phyloP scores from a whole-genome alignment of 2,329 filamentous ascomycete species.

The Penicillium vulpinum region DNA sequence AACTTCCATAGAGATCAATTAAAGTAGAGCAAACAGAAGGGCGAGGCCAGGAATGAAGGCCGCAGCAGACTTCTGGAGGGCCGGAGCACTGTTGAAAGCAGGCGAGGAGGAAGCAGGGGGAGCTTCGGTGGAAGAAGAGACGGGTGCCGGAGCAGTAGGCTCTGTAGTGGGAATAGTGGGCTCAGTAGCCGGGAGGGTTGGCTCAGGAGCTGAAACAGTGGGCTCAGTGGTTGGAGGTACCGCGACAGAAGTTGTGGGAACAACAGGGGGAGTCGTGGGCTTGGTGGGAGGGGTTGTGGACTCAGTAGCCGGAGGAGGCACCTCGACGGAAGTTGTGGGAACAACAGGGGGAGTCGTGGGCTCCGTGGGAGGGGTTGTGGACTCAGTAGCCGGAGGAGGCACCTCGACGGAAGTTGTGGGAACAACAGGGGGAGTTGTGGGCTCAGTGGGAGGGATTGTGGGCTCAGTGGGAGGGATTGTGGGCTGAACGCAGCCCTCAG shows the following conservation, averaged over 20 bases:
- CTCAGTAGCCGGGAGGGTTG: not conserved
- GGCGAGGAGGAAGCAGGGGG: conserved; percentile 11
- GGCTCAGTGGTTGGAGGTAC: not conserved
- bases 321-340: not conserved
- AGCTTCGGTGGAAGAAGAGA: conserved; percentile 1
- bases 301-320: not conserved
- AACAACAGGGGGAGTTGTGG: not conserved
- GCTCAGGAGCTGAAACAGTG: not conserved
- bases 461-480: conserved; percentile 2
- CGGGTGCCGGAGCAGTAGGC: not conserved
- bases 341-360: not conserved
- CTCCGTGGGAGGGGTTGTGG: not conserved
- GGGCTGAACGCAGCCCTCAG: conserved; percentile 14
- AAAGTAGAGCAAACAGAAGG: conserved; percentile 21
- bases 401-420: not conserved
- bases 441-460: not conserved
- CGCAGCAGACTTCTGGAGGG: conserved; percentile 17
- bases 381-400: not conserved
- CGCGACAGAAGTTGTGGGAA: not conserved
- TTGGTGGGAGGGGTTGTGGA: no score
- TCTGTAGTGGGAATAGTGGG: not conserved
- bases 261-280: no score
- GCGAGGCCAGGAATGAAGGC: conserved; percentile 19
- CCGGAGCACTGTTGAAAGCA: conserved; percentile 20
- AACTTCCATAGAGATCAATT: conserved; percentile 1